A percentile compares a stretch with the other conserved stretches of the same genome.
Conservation (phyloP, 2,329 filamentous ascomycete genomes). For the Aspergillus luchuensis region DNA sequence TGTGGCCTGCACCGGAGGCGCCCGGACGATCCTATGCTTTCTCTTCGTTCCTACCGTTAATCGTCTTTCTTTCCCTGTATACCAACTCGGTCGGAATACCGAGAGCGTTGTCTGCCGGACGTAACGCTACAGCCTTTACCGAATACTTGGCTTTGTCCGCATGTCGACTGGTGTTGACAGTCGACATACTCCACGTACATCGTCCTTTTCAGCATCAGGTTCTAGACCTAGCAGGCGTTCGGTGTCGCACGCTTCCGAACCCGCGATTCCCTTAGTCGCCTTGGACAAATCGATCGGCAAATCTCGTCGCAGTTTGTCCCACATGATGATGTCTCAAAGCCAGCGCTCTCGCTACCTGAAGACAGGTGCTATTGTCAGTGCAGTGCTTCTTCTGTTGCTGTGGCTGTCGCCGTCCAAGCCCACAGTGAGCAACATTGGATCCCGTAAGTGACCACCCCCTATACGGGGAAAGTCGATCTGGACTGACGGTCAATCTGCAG, state of each 20-base stretch:
- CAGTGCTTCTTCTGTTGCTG: constrained; percentile 60
- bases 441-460: constrained; percentile 24
- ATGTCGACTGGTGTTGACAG: constrained; percentile 60
- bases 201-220: constrained; percentile 55
- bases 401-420: constrained; percentile 51
- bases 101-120: constrained; percentile 19
- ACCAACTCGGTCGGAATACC: constrained; percentile 14
- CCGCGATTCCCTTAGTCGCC: constrained; percentile 48
- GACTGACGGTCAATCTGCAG: constrained; percentile 20
- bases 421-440: constrained; percentile 24
- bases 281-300: constrained; percentile 48
- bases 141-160: constrained; percentile 37
- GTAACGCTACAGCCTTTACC: constrained; percentile 22
- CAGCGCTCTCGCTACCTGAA: constrained; percentile 63
- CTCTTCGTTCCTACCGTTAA: constrained; percentile 29
- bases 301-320: constrained; percentile 36
- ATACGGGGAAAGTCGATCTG: not conserved
- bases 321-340: constrained; percentile 62
- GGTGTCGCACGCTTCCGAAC: constrained; percentile 51
- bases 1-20: constrained; percentile 29
- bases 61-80: constrained; percentile 16
- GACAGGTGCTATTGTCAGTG: constrained; percentile 61
- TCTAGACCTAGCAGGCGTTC: constrained; percentile 55
- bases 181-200: constrained; percentile 53
- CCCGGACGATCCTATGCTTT: constrained; percentile 33